phyloP scores from a whole-genome alignment of 2,329 filamentous ascomycete species.

The Fusarium praegraminearum region DNA sequence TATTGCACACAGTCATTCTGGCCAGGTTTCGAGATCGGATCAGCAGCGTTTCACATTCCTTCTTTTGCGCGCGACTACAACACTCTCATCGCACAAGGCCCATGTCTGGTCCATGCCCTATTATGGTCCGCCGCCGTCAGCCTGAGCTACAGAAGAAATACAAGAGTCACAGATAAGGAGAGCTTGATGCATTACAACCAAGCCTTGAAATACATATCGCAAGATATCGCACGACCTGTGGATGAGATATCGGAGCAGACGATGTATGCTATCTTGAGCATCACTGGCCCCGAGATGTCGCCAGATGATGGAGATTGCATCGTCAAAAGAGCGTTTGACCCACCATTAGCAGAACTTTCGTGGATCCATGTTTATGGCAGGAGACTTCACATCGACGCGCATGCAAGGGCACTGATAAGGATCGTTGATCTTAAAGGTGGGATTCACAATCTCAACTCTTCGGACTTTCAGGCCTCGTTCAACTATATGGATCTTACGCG shows the following conservation, averaged over 20 bases:
- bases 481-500: constrained; percentile 22
- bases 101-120: constrained; percentile 6
- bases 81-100: constrained; percentile 8
- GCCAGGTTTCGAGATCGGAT: constrained; percentile 12
- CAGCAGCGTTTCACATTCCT: constrained; percentile 13
- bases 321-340: neutral
- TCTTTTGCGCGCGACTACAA: constrained; percentile 13
- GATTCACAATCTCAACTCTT: neutral
- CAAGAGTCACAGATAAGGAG: neutral
- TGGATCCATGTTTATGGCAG: constrained; percentile 23
- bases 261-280: constrained; percentile 13
- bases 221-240: neutral
- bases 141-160: neutral
- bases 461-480: constrained; percentile 12
- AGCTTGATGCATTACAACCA: constrained; percentile 7
- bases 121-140: constrained; percentile 17
- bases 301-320: neutral
- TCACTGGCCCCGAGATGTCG: constrained; percentile 4
- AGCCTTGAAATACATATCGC: neutral
- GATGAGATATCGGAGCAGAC: constrained; percentile 9
- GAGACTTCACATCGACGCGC: neutral
- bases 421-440: constrained; percentile 14
- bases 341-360: neutral
- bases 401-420: constrained; percentile 2
- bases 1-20: constrained; percentile 23